Conservation (phyloP, 1,139 yeast species). For the Candida labiduridarum region DNA sequence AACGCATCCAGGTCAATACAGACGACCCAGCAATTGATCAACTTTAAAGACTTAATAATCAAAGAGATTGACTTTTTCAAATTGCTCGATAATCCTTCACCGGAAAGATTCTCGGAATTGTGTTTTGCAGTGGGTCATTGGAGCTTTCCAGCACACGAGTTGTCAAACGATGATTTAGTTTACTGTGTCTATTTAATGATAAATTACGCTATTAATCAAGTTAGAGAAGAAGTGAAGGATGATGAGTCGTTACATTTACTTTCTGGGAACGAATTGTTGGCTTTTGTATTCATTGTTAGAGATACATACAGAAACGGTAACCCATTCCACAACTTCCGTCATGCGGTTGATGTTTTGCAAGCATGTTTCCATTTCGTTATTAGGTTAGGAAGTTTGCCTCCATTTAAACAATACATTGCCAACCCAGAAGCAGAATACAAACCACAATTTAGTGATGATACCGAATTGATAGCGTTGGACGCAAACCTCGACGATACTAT, state of each 20-base stretch:
- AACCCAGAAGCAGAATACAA: constrained; percentile 24
- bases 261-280: constrained; percentile 49
- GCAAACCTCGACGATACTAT: constrained; percentile 4
- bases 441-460: constrained; percentile 3
- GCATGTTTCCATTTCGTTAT: constrained; percentile 73
- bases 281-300: constrained; percentile 65
- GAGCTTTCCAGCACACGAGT: constrained; percentile 71
- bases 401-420: constrained; percentile 36
- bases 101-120: constrained; percentile 29
- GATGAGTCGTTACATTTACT: constrained; percentile 23
- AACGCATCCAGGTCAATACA: constrained; percentile 27
- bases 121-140: constrained; percentile 48
- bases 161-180: constrained; percentile 67
- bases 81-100: constrained; percentile 28
- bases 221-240: constrained; percentile 14
- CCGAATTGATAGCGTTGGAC: constrained; percentile 5
- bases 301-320: constrained; percentile 82
- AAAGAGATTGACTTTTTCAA: constrained; percentile 42
- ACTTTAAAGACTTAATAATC: constrained; percentile 31
- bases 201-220: constrained; percentile 44
- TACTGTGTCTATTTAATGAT: constrained; percentile 63
- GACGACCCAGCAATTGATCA: constrained; percentile 26
- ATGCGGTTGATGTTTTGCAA: constrained; percentile 93
- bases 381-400: constrained; percentile 49
- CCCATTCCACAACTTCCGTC: constrained; percentile 93